Evolutionary conservation across 805 yeast species (phyloP).

Genomic region (Zygoascus bituminiphila): DNA sequence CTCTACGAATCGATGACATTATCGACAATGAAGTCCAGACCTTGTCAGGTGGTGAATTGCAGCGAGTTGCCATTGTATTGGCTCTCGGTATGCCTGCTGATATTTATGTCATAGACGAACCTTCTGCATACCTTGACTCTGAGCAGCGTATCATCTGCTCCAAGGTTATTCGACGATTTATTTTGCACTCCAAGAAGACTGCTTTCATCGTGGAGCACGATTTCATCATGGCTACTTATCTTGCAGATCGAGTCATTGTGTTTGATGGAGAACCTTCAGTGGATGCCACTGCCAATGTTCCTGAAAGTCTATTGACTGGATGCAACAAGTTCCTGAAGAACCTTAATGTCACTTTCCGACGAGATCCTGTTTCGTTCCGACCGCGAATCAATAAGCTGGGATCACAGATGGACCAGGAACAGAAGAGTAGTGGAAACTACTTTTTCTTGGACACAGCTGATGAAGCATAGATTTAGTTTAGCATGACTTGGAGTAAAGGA

Average conservation of each 20-base stretch:
- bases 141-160: conserved; percentile 99
- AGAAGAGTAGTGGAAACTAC: conserved; percentile 84
- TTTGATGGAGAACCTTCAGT: conserved; percentile 93
- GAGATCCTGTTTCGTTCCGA: conserved; percentile 97
- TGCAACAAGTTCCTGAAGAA: conserved; percentile 96
- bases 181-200: conserved; percentile 92
- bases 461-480: conserved; percentile 5
- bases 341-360: conserved; percentile 95
- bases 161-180: conserved; percentile 94
- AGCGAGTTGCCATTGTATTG: conserved; percentile 95
- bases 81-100: conserved; percentile 93
- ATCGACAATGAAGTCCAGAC: conserved; percentile 97
- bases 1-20: conserved; percentile 84
- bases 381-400: conserved; percentile 97
- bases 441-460: conserved; percentile 69
- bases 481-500: background rate
- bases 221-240: conserved; percentile 98
- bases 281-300: conserved; percentile 75
- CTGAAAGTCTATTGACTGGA: conserved; percentile 92
- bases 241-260: conserved; percentile 98
- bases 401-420: conserved; percentile 99
- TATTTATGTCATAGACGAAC: conserved; percentile 95
- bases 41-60: conserved; percentile 98
- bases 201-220: conserved; percentile 99
- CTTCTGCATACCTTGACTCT: conserved; percentile 97